A percentile compares a stretch with the other conserved stretches of the same genome.
These are phyloP conservation scores for Plasmodium vivax DNA, from an alignment of 169 alveolate genomes.

Conservation along the genomic window DNA sequence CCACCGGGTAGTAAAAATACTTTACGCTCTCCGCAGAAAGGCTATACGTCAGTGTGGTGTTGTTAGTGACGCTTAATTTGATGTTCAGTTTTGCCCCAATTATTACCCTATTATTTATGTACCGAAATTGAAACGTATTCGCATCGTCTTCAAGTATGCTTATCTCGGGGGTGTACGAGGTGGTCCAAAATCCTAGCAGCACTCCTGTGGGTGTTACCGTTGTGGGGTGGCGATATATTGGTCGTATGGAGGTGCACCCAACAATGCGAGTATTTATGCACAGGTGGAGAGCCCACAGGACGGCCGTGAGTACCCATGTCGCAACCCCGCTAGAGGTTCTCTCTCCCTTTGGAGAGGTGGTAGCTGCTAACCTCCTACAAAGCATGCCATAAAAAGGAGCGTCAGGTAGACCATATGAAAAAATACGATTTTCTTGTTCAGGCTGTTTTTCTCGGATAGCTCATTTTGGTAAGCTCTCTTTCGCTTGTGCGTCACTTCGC, in stretches of 20 bases:
- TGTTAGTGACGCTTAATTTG: slow-evolving; percentile 65
- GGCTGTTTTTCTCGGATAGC: slow-evolving; percentile 8
- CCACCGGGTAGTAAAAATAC: slow-evolving; percentile 80
- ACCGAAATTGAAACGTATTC: slow-evolving; percentile 70
- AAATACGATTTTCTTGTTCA: slow-evolving; percentile 32
- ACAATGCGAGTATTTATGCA: neutral
- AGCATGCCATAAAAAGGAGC: slow-evolving; percentile 41
- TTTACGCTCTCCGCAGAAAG: slow-evolving; percentile 71
- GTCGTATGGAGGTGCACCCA: neutral
- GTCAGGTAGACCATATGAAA: slow-evolving; percentile 52
- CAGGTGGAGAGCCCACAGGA: neutral
- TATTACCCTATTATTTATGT: slow-evolving; percentile 26
- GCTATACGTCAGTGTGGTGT: slow-evolving; percentile 76
- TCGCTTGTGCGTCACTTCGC: slow-evolving; percentile 21
- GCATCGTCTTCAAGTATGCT: slow-evolving; percentile 32
- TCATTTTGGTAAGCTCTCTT: slow-evolving; percentile 26
- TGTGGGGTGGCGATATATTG: neutral
- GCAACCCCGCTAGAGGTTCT: neutral
- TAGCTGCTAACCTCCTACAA: slow-evolving; percentile 38
- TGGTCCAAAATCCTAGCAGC: slow-evolving; percentile 55
- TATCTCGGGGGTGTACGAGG: slow-evolving; percentile 72
- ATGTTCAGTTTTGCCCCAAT: slow-evolving; percentile 80
- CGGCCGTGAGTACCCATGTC: neutral
- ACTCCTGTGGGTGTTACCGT: slow-evolving; percentile 10
- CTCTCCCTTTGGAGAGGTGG: neutral